Percentiles rank a stretch among this genome's conserved stretches.
Evolutionary conservation across 805 yeast genomes (phyloP).

Genomic region (Priceomyces medius): DNA sequence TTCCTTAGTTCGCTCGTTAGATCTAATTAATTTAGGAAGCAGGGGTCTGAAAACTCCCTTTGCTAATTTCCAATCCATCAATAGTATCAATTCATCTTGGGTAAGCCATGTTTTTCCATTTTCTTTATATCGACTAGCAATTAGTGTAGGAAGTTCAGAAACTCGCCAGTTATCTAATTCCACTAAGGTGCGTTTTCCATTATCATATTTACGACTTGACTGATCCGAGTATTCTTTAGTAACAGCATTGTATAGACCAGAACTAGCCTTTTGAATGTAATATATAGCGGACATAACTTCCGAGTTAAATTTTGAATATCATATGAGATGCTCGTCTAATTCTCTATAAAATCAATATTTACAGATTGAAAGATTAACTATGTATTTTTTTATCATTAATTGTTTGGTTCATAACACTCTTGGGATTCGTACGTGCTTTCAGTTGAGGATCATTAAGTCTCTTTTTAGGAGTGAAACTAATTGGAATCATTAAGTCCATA

Average conservation of each 20-base stretch:
- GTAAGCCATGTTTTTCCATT: conserved; percentile 26
- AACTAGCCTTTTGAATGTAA: conserved; percentile 16
- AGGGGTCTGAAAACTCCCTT: conserved; percentile 47
- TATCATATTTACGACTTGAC: conserved; percentile 22
- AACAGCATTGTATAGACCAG: conserved; percentile 24
- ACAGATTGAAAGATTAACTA: no score
- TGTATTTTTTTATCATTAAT: not conserved
- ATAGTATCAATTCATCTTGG: conserved; percentile 37
- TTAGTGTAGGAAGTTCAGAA: conserved; percentile 24
- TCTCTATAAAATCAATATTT: no score
- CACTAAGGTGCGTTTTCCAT: conserved; percentile 24
- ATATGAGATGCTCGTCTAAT: no score
- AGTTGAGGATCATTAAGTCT: conserved; percentile 23
- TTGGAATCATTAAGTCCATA: conserved; percentile 65
- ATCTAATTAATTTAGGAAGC: conserved; percentile 39
- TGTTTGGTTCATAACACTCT: conserved; percentile 5
- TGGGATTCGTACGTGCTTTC: conserved; percentile 8
- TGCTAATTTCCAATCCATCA: conserved; percentile 51
- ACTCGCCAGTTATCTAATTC: conserved; percentile 42
- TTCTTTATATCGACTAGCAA: conserved; percentile 23
- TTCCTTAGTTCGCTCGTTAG: conserved; percentile 33
- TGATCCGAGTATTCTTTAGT: conserved; percentile 28
- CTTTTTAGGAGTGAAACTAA: conserved; percentile 47
- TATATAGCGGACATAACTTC: conserved; percentile 5
- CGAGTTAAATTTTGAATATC: not conserved